Percentiles rank a stretch among this genome's conserved stretches.
Conservation (phyloP, 2,329 filamentous ascomycete species). For the Ceratocystis albifundus region DNA sequence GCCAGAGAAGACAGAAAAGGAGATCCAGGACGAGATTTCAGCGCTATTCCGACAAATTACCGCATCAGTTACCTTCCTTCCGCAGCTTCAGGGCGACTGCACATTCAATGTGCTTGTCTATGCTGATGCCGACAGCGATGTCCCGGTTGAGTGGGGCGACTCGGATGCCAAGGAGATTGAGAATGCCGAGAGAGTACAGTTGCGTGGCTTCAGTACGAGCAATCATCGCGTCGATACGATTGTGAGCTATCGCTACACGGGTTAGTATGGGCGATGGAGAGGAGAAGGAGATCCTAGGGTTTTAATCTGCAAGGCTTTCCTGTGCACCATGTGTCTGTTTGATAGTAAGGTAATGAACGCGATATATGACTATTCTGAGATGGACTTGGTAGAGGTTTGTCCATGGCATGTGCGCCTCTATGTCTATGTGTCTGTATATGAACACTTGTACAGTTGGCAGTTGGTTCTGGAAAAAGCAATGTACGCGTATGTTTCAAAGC, state of each 20-base stretch:
- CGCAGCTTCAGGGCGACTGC: constrained; percentile 78
- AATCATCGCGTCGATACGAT: constrained; percentile 90
- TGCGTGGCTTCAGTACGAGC: constrained; percentile 90
- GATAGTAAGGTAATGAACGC: constrained; percentile 1
- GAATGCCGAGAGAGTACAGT: constrained; percentile 86
- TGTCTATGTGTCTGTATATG: background rate
- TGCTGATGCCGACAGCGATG: constrained; percentile 89
- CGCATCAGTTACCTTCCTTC: constrained; percentile 90
- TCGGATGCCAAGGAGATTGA: constrained; percentile 95
- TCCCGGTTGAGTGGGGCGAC: constrained; percentile 96
- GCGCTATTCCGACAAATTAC: constrained; percentile 97
- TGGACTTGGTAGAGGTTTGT: background rate
- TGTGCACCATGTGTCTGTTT: constrained; percentile 5
- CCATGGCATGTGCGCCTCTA: background rate
- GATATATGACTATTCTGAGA: background rate
- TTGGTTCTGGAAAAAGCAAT: no score
- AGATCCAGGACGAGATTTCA: constrained; percentile 93
- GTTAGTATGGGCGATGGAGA: background rate
- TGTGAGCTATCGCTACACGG: constrained; percentile 58
- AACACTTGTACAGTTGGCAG: no score
- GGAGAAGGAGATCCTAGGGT: background rate
- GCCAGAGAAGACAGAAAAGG: constrained; percentile 72
- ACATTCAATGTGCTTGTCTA: constrained; percentile 99
- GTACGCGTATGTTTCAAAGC: no score
- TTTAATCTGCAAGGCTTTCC: background rate